These are phyloP conservation scores for Exophiala viscosa DNA, from an alignment of 2,329 filamentous ascomycete species.

Conservation along the genomic window DNA sequence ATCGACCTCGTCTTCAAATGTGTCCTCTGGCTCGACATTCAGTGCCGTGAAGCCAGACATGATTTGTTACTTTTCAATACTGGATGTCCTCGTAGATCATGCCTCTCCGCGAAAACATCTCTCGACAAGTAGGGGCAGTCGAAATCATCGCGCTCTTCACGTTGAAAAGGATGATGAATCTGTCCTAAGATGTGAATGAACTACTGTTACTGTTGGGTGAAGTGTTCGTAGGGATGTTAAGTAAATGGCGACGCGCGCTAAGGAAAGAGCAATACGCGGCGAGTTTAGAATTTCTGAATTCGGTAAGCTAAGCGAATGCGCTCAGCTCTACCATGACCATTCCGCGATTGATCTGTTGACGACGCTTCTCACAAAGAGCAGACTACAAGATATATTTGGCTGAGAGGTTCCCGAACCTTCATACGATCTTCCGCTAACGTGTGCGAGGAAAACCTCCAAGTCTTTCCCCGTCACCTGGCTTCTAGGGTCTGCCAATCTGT, in stretches of 20 bases:
- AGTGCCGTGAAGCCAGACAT: conserved; percentile 29
- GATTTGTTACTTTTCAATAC: neutral
- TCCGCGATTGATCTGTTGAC: neutral
- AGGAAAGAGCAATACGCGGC: neutral
- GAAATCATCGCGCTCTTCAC: too few species aligned
- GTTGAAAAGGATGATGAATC: too few species aligned
- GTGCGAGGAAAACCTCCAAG: neutral
- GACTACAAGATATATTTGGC: neutral
- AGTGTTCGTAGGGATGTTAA: too few species aligned
- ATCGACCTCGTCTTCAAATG: conserved; percentile 84
- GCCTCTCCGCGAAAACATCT: neutral
- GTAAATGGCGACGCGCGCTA: too few species aligned
- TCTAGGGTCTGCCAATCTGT: conserved; percentile 11
- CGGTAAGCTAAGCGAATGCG: conserved; percentile 4
- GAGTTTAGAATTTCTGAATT: neutral
- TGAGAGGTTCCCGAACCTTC: too few species aligned
- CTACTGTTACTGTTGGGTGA: too few species aligned
- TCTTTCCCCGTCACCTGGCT: neutral
- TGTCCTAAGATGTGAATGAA: too few species aligned
- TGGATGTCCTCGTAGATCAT: neutral
- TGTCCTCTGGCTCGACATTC: conserved; percentile 91
- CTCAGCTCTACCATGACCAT: too few species aligned
- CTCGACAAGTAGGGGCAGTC: neutral
- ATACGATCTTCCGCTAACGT: too few species aligned
- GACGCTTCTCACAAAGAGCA: neutral